phyloP scores from a whole-genome alignment of 257 asterid genomes.

The Scutellaria minor region DNA sequence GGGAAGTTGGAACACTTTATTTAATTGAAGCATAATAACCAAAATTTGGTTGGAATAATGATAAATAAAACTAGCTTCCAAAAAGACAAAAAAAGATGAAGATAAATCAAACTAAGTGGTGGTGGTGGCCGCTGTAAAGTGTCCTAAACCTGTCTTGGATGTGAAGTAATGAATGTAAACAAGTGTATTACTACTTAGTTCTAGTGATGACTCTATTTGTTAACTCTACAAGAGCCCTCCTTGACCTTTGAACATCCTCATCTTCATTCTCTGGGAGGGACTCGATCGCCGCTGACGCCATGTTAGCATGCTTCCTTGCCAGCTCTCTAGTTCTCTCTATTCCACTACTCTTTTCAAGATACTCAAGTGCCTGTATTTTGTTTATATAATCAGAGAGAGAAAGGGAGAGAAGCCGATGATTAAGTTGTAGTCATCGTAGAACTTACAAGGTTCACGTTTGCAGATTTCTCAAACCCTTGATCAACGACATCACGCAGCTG shows the following conservation, averaged over 20 bases:
- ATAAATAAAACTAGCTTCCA: not conserved
- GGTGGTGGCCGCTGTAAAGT: conserved; percentile 2
- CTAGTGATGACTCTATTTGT: conserved; percentile 82
- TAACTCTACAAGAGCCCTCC: conserved; percentile 83
- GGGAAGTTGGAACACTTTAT: conserved; percentile 20
- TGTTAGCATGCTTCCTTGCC: conserved; percentile 79
- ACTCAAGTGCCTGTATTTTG: conserved; percentile 74
- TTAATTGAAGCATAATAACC: not conserved
- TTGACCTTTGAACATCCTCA: conserved; percentile 73
- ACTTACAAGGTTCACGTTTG: conserved; percentile 81
- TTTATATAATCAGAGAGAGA: conserved; percentile 2
- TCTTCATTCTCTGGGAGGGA: conserved; percentile 76
- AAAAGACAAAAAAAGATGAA: too few relatives aligned
- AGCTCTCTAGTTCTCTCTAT: conserved; percentile 83
- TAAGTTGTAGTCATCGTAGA: conserved; percentile 8
- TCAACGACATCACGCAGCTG: conserved; percentile 69
- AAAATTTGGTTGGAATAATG: conserved; percentile 25
- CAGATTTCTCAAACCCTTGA: conserved; percentile 75
- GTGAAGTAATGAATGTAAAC: conserved; percentile 21
- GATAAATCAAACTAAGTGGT: not conserved
- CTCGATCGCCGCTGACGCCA: conserved; percentile 81
- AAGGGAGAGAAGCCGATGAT: not conserved
- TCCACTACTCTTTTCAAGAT: conserved; percentile 79
- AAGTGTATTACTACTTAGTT: conserved; percentile 59
- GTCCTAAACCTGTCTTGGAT: conserved; percentile 28